phyloP scores from a whole-genome alignment of 129 eudicot species.

The Apium graveolens region DNA sequence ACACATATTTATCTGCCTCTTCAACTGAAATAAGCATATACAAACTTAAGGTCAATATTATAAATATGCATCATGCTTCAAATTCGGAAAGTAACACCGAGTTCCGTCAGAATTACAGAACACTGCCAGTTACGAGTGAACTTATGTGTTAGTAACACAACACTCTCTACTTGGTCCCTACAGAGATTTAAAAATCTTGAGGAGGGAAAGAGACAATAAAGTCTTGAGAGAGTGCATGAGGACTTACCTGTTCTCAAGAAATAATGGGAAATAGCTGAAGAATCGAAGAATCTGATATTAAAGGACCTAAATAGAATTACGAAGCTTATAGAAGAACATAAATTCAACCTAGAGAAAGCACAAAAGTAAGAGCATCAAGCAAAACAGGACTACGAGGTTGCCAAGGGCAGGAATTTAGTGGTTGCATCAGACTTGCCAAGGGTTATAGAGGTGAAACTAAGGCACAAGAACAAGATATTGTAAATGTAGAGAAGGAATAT shows the following conservation, averaged over 20 bases:
- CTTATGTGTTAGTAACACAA: background rate
- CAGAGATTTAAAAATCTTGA: conserved; percentile 13
- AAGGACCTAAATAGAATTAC: conserved; percentile 76
- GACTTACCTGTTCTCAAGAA: conserved; percentile 66
- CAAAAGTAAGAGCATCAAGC: conserved; percentile 85
- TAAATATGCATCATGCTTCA: too few species aligned
- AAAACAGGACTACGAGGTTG: conserved; percentile 82
- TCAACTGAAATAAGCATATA: too few species aligned
- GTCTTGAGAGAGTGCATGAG: conserved; percentile 58
- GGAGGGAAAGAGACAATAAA: conserved; percentile 27
- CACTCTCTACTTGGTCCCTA: background rate
- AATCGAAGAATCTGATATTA: conserved; percentile 48
- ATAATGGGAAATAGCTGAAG: conserved; percentile 64
- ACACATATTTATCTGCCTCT: too few species aligned
- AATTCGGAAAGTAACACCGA: too few species aligned
- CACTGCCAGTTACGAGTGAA: background rate
- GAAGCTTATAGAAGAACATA: conserved; percentile 66
- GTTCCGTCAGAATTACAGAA: too few species aligned
- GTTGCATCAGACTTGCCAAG: too few species aligned
- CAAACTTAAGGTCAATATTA: too few species aligned
- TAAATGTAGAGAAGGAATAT: too few species aligned
- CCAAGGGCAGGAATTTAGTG: too few species aligned
- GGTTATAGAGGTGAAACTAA: too few species aligned
- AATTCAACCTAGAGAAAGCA: conserved; percentile 80
- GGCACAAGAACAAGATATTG: too few species aligned